Base-by-base conservation (phyloP, 768 basidiomycete genomes). In the Cyclocybe aegerita region DNA sequence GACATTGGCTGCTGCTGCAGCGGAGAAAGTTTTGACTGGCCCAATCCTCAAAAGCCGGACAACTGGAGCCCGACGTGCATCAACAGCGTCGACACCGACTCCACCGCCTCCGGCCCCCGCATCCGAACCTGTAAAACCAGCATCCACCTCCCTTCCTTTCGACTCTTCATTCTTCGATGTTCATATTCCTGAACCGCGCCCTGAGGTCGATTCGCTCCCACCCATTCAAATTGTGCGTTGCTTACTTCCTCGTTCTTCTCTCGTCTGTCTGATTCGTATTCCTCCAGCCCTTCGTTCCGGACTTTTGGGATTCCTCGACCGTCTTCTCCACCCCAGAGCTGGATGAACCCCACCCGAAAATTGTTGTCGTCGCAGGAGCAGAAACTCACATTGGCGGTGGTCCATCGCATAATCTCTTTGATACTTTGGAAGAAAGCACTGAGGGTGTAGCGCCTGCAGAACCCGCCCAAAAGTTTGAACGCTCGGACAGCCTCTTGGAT, bases 171-270 rank as follows among this genome's bases (percentile, higher is more conserved):
- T 75, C 49, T 60, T 81, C 55, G 73, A 76, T 53, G 64, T 87
- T 57, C 71, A 68, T 43, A 61, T 92, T 38, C 90, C 90, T 15
- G 75, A 85, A 54, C 61, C 79, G 11, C 23, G 23, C 4, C 72
- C 78, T 15, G 65, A 67, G 16, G 75, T 75, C 7, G 65, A 64
- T 30, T 70, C 73, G 2, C 71, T 72, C 44, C 56, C 65, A 4
- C 74, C 75, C 15, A 72, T 81, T 29, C 81, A 85, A 67, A 77
- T 86, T 46, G 89, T 91, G 60, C 51, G 86, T 76, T 30, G 29
- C 51, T 31, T 33, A 42, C 55, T 23, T 38, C 42, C 39, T 56
- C 44, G 39, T n/a, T 40, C 39, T 36, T 48, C 14, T 48, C 44
- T 35, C 17, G 54, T 1, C 37, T 43, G 46, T 46, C 29, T 44